A percentile compares a stretch with the other conserved stretches of the same genome.
phyloP scores from a whole-genome alignment of 2,329 filamentous ascomycete genomes.

The Diplodia intermedia region DNA sequence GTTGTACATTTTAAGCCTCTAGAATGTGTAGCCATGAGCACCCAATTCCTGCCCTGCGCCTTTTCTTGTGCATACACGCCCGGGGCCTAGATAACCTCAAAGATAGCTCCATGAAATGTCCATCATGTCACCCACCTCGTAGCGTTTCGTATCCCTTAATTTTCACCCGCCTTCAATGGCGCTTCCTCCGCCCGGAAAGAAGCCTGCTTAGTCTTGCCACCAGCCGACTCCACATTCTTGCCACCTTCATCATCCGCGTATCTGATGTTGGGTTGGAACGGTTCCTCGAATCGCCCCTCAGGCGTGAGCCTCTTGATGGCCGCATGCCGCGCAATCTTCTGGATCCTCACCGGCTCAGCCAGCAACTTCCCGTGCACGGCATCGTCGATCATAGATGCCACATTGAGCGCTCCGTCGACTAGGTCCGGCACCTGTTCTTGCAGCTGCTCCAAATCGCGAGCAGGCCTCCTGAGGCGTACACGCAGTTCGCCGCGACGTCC shows the following conservation, averaged over 20 bases:
- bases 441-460: not conserved
- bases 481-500: slow-evolving; percentile 38
- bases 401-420: slow-evolving; percentile 5
- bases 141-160: not conserved
- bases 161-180: slow-evolving; percentile 6
- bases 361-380: slow-evolving; percentile 10
- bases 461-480: slow-evolving; percentile 34
- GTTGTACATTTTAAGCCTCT: not conserved
- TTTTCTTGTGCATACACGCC: not conserved
- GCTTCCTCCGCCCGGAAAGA: not conserved
- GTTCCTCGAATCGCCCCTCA: not conserved
- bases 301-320: not conserved
- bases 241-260: not conserved
- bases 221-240: not conserved
- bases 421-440: not conserved
- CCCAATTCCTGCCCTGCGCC: not conserved
- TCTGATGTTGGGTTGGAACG: not conserved
- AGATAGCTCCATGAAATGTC: not conserved
- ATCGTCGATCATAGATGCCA: slow-evolving; percentile 17
- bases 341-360: not conserved
- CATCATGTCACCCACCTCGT: not conserved
- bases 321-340: not conserved
- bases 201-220: not conserved
- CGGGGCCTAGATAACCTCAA: not conserved
- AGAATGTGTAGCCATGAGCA: not conserved